Evolutionary conservation across 805 yeast genomes (phyloP), one percentile per base, ranked within the genome.

Genomic region (Saccharomycopsis oosterbeekiorum): DNA sequence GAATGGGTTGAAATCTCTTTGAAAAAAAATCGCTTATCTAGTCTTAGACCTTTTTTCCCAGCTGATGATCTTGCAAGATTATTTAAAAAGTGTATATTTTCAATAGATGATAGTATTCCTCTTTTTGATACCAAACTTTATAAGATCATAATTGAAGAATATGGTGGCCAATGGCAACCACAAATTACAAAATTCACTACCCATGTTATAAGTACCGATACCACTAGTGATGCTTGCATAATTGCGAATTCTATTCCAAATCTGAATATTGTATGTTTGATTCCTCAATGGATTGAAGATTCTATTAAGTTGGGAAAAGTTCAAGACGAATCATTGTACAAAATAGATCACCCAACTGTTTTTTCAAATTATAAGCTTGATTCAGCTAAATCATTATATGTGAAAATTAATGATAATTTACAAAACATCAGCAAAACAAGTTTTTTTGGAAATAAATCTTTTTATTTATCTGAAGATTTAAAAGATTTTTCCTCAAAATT

Each of bases 261-360:
- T 4, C 70, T 75, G 42, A 70, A 75, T 41, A 84, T 87, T 41
- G 77, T 80, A 57, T 78, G 85, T 15, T 94, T 92, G 2, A 75
- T 80, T 2, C 96, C 97, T 0, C 81, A 83, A 21, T 93, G 97
- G 97, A 72, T 92, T 14, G 84, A 85, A 58, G 87, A 82, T 62
- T 86, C 92, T 68, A 75, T 88, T 64, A 81, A 79, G 59, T 69
- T 77, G 43, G 76, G 83, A 34, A 70, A 76, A 55, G 77, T 73
- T 58, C 70, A 86, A 11, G 80, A 80, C 59, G 92, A 83, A 59
- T 62, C 69, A 0, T 79, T 80, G 1, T 88, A 86, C 68, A 66
- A 79, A 17, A 70, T 85, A n/a, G 76, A 78, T 47, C 71, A 70
- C 50, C 71, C 63, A 15, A 68, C 55, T 8, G 36, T 65, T 59